Evolutionary conservation across 352 stramenopile species (phyloP), one percentile per base, ranked within the genome.

Genomic region (Globisporangium barbulae): DNA sequence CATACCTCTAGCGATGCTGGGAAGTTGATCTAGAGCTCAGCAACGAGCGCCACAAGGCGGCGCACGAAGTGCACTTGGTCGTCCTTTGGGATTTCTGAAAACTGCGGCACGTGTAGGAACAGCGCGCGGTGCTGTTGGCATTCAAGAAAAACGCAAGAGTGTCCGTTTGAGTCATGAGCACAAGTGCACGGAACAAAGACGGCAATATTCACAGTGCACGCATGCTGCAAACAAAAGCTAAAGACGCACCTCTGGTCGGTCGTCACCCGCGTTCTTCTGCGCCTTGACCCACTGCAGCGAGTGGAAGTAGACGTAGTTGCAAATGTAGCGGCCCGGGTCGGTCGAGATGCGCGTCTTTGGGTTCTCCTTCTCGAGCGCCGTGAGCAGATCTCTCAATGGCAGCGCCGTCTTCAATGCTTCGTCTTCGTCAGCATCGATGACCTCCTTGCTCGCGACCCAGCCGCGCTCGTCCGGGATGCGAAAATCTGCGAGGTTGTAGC

Each of bases 241-340:
- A 13, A 19, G 15, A 21, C 13, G 21, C 59, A 69, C 52, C 17
- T 61, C n/a, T 44, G 87, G 74, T 53, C 72, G 41, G 10, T 65
- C 68, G 31, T 77, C 58, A 12, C 64, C 66, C 50, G 78, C 75
- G 60, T 45, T 59, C 21, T 62, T 66, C 30, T 83, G 74, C 22
- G 68, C 53, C 41, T 89, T 82, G 63, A 73, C 66, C 81, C 83
- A 91, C 41, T 81, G 66, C 15, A 95, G 79, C 69, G 84, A 93
- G 35, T 78, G 67, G 66, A 82, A 95, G 76, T 91, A 95, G 17
- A 92, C 85, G 64, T 78, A 93, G 71, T 95, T 95, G 73, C 86
- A 95, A 61, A 95, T 91, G 73, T 92, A 95, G 25, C 86, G 74
- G 6, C 86, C 86, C 1, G 84, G 84, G 63, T 95, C 81, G 12